A percentile compares a stretch with the other conserved stretches of the same genome.
These are phyloP conservation scores for Tuber umbilicatum DNA, from an alignment of 495 filamentous ascomycete genomes.

Conservation along the genomic window DNA sequence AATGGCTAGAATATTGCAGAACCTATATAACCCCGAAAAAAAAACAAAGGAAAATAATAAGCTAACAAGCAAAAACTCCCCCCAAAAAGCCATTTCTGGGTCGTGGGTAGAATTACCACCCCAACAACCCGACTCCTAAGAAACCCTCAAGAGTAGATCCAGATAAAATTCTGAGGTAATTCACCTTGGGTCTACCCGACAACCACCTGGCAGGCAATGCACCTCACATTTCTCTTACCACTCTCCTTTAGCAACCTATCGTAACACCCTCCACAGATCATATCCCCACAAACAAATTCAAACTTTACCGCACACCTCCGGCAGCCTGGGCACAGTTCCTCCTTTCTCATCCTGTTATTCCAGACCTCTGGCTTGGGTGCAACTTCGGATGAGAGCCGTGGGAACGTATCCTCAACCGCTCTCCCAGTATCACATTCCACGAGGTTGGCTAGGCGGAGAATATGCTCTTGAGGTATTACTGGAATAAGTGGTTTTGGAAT, in stretches of 20 bases:
- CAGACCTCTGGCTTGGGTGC: background rate
- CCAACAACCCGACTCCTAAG: background rate
- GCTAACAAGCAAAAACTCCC: background rate
- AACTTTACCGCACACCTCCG: background rate
- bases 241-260: background rate
- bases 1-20: background rate
- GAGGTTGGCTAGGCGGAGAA: background rate
- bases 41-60: background rate
- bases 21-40: background rate
- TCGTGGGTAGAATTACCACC: background rate
- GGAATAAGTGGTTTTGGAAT: background rate
- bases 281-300: conserved; percentile 4
- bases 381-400: background rate
- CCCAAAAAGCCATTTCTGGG: background rate
- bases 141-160: background rate
- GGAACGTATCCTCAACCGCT: background rate
- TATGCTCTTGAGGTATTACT: background rate
- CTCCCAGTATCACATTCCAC: background rate
- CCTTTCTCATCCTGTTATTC: background rate
- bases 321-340: background rate
- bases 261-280: background rate
- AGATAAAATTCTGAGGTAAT: background rate
- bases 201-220: background rate
- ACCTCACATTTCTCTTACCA: background rate
- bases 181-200: background rate